phyloP scores from a whole-genome alignment of 2,329 filamentous ascomycete species.

The Ambrosiella xylebori region DNA sequence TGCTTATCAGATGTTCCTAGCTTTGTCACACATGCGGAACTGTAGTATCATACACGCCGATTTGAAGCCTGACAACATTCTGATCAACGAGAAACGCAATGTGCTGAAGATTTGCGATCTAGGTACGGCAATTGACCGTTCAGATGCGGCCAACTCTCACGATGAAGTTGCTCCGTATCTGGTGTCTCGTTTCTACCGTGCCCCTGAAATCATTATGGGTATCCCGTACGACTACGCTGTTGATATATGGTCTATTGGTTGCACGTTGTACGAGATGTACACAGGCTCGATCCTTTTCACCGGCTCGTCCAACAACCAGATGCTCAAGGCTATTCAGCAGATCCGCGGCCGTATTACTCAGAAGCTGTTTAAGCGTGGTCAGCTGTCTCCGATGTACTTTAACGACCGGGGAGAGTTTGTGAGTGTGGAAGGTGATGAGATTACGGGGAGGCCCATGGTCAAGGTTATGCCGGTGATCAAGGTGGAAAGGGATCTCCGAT shows the following conservation, averaged over 20 bases:
- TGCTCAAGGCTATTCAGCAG: constrained; percentile 93
- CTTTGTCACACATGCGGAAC: constrained; percentile 71
- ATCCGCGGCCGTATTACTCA: constrained; percentile 81
- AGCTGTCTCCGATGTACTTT: constrained; percentile 63
- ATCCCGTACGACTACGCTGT: constrained; percentile 88
- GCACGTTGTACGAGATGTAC: constrained; percentile 91
- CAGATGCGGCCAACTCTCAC: constrained; percentile 51
- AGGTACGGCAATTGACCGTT: constrained; percentile 83
- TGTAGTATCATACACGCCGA: constrained; percentile 92
- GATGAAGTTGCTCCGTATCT: constrained; percentile 89
- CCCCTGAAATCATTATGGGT: constrained; percentile 93
- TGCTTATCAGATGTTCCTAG: constrained; percentile 85
- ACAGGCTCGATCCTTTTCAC: constrained; percentile 96
- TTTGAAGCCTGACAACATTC: constrained; percentile 92
- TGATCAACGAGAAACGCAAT: constrained; percentile 69
- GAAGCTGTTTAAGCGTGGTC: constrained; percentile 71
- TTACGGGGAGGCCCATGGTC: constrained; percentile 62
- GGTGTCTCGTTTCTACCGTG: constrained; percentile 91
- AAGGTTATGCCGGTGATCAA: constrained; percentile 54
- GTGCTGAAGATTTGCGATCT: constrained; percentile 89
- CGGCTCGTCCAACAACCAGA: constrained; percentile 92
- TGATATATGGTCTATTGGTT: constrained; percentile 96
- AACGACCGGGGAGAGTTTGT: constrained; percentile 71
- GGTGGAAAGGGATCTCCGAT: constrained; percentile 65
- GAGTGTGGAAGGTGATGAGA: constrained; percentile 71